Evolutionary conservation across 2,329 filamentous ascomycete species (phyloP).

Genomic region (Tympanopsis confertula): DNA sequence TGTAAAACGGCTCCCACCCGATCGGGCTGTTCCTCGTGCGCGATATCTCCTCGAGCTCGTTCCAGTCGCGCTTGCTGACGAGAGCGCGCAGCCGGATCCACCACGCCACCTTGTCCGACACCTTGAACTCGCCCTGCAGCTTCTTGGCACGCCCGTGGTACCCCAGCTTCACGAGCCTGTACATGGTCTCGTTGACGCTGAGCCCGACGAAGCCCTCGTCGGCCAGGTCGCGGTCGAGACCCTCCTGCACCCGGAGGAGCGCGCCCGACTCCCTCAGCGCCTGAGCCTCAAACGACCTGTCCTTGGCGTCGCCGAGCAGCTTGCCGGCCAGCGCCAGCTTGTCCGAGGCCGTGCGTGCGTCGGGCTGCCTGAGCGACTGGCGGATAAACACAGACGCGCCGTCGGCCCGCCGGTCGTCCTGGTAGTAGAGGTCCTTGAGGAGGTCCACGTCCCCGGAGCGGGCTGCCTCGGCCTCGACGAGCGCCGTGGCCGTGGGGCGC

Average conservation of each 20-base stretch:
- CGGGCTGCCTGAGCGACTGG: constrained; percentile 67
- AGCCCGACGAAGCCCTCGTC: constrained; percentile 66
- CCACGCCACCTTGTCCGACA: constrained; percentile 80
- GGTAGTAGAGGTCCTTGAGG: constrained; percentile 93
- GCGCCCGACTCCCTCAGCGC: constrained; percentile 70
- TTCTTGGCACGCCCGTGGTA: constrained; percentile 79
- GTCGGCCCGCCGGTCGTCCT: constrained; percentile 83
- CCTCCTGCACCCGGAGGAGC: constrained; percentile 75
- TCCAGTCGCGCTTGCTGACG: constrained; percentile 83
- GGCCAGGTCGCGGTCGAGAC: constrained; percentile 72
- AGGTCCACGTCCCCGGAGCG: constrained; percentile 63
- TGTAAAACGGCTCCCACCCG: constrained; percentile 96
- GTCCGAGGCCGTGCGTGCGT: constrained; percentile 60
- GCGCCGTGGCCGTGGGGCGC: constrained; percentile 73
- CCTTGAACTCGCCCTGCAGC: constrained; percentile 82
- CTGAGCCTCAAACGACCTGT: constrained; percentile 62
- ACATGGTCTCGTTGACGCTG: constrained; percentile 83
- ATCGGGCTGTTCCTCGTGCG: constrained; percentile 78
- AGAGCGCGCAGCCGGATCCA: constrained; percentile 79
- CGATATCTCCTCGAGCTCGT: constrained; percentile 76
- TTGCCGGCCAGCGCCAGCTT: constrained; percentile 82
- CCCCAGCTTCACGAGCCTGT: constrained; percentile 71
- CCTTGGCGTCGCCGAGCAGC: constrained; percentile 72
- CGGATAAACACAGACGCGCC: constrained; percentile 77
- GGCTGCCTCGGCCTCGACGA: constrained; percentile 64